Conservation (phyloP, 768 basidiomycete species). For the Auriscalpium microsporum region DNA sequence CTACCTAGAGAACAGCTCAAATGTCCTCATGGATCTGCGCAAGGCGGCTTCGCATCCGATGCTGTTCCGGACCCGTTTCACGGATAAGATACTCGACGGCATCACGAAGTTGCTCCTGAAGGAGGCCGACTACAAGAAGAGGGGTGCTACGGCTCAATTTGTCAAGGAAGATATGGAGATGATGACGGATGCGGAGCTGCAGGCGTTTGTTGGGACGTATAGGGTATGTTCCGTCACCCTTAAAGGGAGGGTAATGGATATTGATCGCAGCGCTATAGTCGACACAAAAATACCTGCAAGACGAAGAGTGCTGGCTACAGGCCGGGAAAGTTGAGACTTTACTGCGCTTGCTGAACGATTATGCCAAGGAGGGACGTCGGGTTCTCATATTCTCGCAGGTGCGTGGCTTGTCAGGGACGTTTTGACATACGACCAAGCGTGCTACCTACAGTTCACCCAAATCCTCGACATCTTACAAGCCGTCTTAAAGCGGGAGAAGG, state of each 20-base stretch:
- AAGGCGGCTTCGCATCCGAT: constrained; percentile 97
- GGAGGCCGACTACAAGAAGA: constrained; percentile 86
- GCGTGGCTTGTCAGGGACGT: constrained; percentile 10
- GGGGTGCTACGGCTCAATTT: constrained; percentile 67
- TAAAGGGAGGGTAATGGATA: not conserved
- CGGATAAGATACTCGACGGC: constrained; percentile 61
- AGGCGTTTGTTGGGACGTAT: constrained; percentile 77
- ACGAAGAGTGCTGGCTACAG: constrained; percentile 68
- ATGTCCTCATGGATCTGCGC: constrained; percentile 95
- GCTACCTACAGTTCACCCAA: constrained; percentile 71
- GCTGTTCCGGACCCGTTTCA: constrained; percentile 83
- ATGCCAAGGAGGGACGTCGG: constrained; percentile 62
- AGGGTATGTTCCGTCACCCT: constrained; percentile 44
- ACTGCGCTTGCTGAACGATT: constrained; percentile 59
- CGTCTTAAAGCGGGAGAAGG: constrained; percentile 60
- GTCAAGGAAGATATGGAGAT: constrained; percentile 98
- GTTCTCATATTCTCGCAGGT: constrained; percentile 94
- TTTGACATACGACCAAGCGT: too few species aligned
- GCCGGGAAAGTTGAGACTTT: constrained; percentile 83
- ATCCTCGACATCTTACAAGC: constrained; percentile 88
- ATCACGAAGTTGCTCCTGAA: constrained; percentile 81
- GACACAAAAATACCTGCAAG: constrained; percentile 64
- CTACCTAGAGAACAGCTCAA: constrained; percentile 76
- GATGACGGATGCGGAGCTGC: constrained; percentile 96
- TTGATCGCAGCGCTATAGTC: constrained; percentile 34